Base-by-base conservation (phyloP, 1,284 basidiomycete species). In the Jaminaea rosea region DNA sequence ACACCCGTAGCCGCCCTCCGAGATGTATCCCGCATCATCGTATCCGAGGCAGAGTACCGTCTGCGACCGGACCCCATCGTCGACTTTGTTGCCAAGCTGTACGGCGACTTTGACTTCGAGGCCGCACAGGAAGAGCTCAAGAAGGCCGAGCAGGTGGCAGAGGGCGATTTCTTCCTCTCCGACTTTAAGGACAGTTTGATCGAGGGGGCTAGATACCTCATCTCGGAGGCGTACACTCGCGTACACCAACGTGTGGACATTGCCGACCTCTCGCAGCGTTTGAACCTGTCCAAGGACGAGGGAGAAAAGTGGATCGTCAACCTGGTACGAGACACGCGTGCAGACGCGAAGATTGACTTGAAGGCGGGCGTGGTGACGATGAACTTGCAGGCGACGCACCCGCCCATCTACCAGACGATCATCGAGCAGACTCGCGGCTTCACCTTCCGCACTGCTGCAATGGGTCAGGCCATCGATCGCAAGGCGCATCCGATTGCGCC, bases 221-320 rank as follows among this genome's bases (percentile, higher is more conserved):
- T 98, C 69, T 90, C 86, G 65, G 93, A 98, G 78, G 89, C 91
- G 15, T 98, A 94, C 78, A 97, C 92, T 79, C 81, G 92, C 69
- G 94, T 98, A 68, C 91, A 98, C 77, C 88, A 92, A 74, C 83
- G 86, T 62, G 94, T 98, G 58, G 89, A 97, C 75, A 97, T 98
- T 62, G 83, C 82, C 87, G 90, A 96, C 72, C 81, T 98, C 27
- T 93, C 91, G 15, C 85, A 88, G 70, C 84, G 92, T 11, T 80
- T 98, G 31, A 96, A 96, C 76, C 81, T 97, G 50, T 85, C 86
- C 23, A 82, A 80, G 50, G 90, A 91, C 65, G 93, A 97, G 69
- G 94, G 93, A 52, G 93, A 97, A 75, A 94, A 94, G 75, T 98
- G 93, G 93, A 93, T 98, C 62, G 93, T 96, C 67, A 96, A 94